A percentile compares a stretch with the other conserved stretches of the same genome.
phyloP scores from a whole-genome alignment of 306 rosid genomes.

The Phaseolus lunatus region DNA sequence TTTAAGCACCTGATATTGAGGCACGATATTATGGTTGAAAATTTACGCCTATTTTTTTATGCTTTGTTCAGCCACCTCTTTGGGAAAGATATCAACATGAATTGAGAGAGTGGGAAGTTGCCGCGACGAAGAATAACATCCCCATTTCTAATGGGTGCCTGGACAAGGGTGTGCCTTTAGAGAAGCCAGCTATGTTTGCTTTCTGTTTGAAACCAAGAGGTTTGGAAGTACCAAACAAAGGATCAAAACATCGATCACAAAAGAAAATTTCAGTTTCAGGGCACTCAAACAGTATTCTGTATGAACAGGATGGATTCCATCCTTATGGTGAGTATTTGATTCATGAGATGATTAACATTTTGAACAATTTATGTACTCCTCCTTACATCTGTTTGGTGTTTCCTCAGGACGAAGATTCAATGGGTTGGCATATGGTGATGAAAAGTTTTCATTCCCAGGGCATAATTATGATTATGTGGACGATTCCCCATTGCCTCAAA shows the following conservation, averaged over 20 bases:
- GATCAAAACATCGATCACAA: constrained; percentile 78
- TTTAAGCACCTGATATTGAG: background rate
- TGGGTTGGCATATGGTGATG: constrained; percentile 64
- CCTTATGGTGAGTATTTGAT: constrained; percentile 57
- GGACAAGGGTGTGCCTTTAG: constrained; percentile 55
- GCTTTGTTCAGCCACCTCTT: constrained; percentile 62
- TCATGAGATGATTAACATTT: background rate
- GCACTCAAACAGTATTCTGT: constrained; percentile 50
- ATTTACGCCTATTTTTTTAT: background rate
- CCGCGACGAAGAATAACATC: constrained; percentile 54
- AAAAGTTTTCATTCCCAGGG: constrained; percentile 54
- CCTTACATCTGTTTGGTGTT: constrained; percentile 36
- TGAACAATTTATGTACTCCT: background rate
- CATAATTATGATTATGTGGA: constrained; percentile 68
- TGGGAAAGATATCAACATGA: constrained; percentile 78
- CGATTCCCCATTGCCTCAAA: constrained; percentile 67
- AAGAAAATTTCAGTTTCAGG: constrained; percentile 65
- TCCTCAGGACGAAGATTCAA: constrained; percentile 72
- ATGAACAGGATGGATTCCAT: constrained; percentile 70
- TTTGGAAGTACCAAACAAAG: constrained; percentile 72
- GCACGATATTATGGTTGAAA: background rate
- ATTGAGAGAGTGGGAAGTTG: constrained; percentile 75
- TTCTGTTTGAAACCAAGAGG: constrained; percentile 89
- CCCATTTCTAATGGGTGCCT: constrained; percentile 57
- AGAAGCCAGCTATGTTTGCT: constrained; percentile 87